phyloP scores from a whole-genome alignment of 2,329 filamentous ascomycete genomes.

The Talaromyces albobiverticillius region DNA sequence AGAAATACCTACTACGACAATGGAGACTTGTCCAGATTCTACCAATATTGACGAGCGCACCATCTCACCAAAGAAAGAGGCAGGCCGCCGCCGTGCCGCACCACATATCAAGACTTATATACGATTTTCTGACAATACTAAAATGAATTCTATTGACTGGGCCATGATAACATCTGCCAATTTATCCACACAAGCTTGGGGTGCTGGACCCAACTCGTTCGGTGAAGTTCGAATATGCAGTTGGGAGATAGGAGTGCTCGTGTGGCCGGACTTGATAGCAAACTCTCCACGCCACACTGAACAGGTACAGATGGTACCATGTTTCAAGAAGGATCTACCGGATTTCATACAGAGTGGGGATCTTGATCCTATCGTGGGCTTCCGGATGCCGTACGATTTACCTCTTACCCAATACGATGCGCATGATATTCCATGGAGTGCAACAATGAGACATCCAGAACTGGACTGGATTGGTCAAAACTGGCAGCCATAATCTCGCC shows the following conservation, averaged over 20 bases:
- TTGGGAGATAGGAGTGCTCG: constrained; percentile 78
- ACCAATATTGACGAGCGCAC: neutral
- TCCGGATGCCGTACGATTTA: constrained; percentile 79
- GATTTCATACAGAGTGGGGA: neutral
- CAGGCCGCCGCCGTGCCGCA: constrained; percentile 66
- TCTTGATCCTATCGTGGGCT: constrained; percentile 52
- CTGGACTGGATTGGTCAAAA: constrained; percentile 58
- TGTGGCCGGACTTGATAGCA: constrained; percentile 66
- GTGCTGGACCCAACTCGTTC: constrained; percentile 56
- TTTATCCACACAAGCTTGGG: constrained; percentile 86
- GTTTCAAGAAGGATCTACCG: constrained; percentile 61
- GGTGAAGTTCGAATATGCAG: constrained; percentile 70
- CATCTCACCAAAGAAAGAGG: constrained; percentile 38
- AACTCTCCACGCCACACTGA: constrained; percentile 22
- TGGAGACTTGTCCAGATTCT: neutral
- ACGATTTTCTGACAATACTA: constrained; percentile 49
- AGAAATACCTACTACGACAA: neutral
- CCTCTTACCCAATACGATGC: constrained; percentile 65
- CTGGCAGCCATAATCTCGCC: constrained; percentile 33
- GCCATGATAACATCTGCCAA: constrained; percentile 89
- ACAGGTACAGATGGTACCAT: constrained; percentile 60
- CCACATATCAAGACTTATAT: constrained; percentile 91
- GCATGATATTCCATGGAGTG: constrained; percentile 74
- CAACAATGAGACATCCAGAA: constrained; percentile 57
- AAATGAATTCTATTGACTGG: constrained; percentile 66